Evolutionary conservation across 345 rosid genomes (phyloP).

Genomic region (Salix purpurea): DNA sequence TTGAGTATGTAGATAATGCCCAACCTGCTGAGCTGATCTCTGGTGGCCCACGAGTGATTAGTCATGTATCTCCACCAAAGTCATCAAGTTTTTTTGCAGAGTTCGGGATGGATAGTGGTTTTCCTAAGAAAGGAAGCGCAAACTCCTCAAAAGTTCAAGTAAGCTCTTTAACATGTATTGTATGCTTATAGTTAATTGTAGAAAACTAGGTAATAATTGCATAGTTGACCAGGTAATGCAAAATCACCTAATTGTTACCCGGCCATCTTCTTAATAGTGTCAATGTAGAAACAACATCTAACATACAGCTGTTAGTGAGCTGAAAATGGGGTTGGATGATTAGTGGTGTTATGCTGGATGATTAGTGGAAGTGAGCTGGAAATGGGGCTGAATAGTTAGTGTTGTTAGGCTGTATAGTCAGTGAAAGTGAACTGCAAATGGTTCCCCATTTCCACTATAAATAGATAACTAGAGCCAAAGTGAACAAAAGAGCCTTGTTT

Average conservation of each 20-base stretch:
- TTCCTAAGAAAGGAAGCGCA: slow-evolving; percentile 55
- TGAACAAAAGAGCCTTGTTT: too few species aligned
- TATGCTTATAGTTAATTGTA: background rate
- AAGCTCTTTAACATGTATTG: slow-evolving; percentile 7
- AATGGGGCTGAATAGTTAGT: too few species aligned
- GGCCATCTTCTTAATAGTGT: background rate
- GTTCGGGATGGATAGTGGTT: slow-evolving; percentile 78
- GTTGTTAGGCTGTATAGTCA: too few species aligned
- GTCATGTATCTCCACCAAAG: slow-evolving; percentile 93
- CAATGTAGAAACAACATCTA: too few species aligned
- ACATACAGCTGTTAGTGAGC: too few species aligned
- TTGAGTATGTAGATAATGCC: slow-evolving; percentile 75
- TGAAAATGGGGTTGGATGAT: too few species aligned
- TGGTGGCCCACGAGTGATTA: slow-evolving; percentile 63
- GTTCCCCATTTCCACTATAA: too few species aligned
- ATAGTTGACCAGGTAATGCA: background rate
- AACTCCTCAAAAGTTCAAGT: slow-evolving; percentile 71
- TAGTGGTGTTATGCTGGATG: too few species aligned
- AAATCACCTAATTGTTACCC: background rate
- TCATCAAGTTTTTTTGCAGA: slow-evolving; percentile 86
- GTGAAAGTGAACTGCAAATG: too few species aligned
- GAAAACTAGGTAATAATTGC: background rate
- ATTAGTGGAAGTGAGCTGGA: too few species aligned
- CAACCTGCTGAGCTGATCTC: slow-evolving; percentile 49
- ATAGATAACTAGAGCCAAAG: too few species aligned